phyloP scores from a whole-genome alignment of 768 basidiomycete genomes.

The Terana coerulea region DNA sequence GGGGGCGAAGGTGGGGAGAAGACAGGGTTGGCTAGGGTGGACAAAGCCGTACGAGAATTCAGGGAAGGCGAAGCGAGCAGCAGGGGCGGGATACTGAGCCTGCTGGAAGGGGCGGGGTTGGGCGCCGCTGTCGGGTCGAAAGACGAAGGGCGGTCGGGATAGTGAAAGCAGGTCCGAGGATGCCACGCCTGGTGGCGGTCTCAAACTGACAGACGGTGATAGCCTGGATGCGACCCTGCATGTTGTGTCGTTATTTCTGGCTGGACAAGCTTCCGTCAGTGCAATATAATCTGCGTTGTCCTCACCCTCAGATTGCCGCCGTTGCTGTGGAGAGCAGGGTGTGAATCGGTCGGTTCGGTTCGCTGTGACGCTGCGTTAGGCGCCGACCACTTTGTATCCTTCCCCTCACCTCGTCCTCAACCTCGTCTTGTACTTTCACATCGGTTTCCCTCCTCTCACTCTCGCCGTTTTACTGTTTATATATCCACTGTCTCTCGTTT shows the following conservation, averaged over 20 bases:
- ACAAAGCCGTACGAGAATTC: constrained; percentile 39
- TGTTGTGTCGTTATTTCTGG: no score
- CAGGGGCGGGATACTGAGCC: constrained; percentile 39
- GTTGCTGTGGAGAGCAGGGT: constrained; percentile 5
- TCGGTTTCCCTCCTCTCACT: background rate
- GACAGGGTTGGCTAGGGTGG: constrained; percentile 44
- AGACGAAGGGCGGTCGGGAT: no score
- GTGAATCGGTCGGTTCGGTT: background rate
- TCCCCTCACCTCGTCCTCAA: background rate
- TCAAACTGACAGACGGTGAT: no score
- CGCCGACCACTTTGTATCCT: background rate
- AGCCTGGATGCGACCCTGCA: no score
- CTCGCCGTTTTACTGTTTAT: background rate
- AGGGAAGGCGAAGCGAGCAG: constrained; percentile 14
- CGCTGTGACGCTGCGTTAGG: background rate
- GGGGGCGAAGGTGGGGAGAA: constrained; percentile 39
- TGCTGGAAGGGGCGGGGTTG: constrained; percentile 42
- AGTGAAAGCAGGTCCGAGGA: no score
- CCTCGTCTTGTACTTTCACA: background rate
- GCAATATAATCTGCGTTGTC: background rate
- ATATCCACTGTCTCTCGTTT: constrained; percentile 1
- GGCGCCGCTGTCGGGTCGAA: no score
- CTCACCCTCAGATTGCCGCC: background rate
- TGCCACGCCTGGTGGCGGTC: no score
- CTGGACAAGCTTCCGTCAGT: no score